Conservation (phyloP, 2,329 filamentous ascomycete species). For the Penicillium sp. region DNA sequence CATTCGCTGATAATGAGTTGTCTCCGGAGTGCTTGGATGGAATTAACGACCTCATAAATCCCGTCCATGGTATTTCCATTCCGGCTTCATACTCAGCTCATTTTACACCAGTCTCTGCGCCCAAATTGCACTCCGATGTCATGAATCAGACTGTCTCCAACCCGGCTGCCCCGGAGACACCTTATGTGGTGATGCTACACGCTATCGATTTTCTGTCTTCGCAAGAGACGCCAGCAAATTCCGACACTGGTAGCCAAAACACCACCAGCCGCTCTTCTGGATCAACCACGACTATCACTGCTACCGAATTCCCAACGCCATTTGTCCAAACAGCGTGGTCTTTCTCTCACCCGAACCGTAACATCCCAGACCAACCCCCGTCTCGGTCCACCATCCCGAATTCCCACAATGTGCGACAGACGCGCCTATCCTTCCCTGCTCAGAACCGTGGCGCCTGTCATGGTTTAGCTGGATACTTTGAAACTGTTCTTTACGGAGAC, state of each 20-base stretch:
- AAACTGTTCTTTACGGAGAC: conserved; percentile 85
- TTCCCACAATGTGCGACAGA: conserved; percentile 85
- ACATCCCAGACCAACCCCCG: conserved; percentile 39
- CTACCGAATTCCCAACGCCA: conserved; percentile 40
- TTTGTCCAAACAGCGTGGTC: conserved; percentile 50
- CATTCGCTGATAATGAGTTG: conserved; percentile 95
- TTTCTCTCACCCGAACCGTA: conserved; percentile 47
- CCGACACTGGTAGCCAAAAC: conserved; percentile 23
- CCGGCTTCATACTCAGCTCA: conserved; percentile 92
- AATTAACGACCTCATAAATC: conserved; percentile 84
- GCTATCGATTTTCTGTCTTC: conserved; percentile 84
- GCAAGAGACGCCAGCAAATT: conserved; percentile 51
- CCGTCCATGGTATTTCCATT: conserved; percentile 86
- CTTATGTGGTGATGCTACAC: conserved; percentile 92
- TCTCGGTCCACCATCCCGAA: conserved; percentile 67
- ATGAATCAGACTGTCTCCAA: conserved; percentile 65
- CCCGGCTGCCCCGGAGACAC: conserved; percentile 78
- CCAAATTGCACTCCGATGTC: conserved; percentile 83
- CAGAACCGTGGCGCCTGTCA: conserved; percentile 82
- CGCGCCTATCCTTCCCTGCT: conserved; percentile 77
- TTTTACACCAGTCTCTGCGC: conserved; percentile 86
- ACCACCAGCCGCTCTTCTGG: conserved; percentile 32
- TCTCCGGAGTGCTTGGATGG: conserved; percentile 96
- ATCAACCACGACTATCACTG: conserved; percentile 30
- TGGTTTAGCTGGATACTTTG: conserved; percentile 92